These are phyloP conservation scores for Phytopythium ostracodes DNA, from an alignment of 352 stramenopile genomes.

Conservation along the genomic window DNA sequence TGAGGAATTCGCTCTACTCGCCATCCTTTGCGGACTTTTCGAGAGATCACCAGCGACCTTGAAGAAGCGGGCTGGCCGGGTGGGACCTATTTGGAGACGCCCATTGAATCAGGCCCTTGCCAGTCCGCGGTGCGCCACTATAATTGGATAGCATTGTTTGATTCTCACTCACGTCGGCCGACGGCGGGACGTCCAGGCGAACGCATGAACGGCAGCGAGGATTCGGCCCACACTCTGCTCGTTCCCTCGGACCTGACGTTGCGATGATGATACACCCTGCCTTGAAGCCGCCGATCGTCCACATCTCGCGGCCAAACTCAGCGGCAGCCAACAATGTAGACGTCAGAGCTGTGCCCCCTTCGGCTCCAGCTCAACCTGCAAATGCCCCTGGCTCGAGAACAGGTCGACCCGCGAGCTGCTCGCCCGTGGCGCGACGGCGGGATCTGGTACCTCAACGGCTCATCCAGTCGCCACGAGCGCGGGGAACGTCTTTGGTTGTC, in stretches of 20 bases:
- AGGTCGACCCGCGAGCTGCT: background rate
- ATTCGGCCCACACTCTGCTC: background rate
- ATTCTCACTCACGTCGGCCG: too few species aligned
- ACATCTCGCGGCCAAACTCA: background rate
- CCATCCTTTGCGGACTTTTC: background rate
- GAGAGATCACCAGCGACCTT: background rate
- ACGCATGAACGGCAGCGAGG: too few species aligned
- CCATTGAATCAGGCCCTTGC: background rate
- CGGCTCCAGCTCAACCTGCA: background rate
- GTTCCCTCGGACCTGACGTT: background rate
- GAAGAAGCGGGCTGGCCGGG: background rate
- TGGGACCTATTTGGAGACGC: background rate
- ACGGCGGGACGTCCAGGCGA: too few species aligned
- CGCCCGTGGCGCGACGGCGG: slow-evolving; percentile 1
- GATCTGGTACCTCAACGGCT: slow-evolving; percentile 4
- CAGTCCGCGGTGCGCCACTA: background rate
- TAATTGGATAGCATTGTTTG: background rate
- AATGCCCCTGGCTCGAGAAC: background rate
- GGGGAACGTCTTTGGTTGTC: background rate
- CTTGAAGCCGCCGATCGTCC: background rate
- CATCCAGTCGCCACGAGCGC: background rate
- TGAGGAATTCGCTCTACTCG: background rate
- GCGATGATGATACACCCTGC: background rate
- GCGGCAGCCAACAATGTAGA: background rate
- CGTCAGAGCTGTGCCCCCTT: background rate